Evolutionary conservation across 768 basidiomycete species (phyloP).

Genomic region (Peribolospora baueri): DNA sequence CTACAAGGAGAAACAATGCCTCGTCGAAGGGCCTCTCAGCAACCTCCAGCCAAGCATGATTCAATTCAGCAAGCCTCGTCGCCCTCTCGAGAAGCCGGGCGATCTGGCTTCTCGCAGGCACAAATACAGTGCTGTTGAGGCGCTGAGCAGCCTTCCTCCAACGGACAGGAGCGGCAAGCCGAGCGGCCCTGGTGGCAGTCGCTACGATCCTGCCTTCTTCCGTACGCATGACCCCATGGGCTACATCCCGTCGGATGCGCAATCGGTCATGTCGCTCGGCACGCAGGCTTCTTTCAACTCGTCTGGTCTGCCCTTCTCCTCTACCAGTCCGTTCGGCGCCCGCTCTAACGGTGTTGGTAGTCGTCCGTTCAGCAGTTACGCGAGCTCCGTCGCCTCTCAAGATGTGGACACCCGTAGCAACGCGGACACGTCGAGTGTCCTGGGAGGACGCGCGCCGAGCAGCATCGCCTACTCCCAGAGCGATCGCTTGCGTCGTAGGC

Average conservation of each 20-base stretch:
- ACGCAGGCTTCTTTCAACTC: constrained; percentile 64
- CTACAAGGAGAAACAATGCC: constrained; percentile 81
- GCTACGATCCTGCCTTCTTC: constrained; percentile 89
- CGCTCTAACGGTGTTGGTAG: constrained; percentile 37
- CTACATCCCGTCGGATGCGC: constrained; percentile 84
- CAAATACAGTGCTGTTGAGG: constrained; percentile 74
- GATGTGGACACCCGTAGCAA: constrained; percentile 29
- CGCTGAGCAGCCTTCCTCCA: constrained; percentile 17
- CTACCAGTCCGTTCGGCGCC: constrained; percentile 9
- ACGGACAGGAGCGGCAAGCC: constrained; percentile 6
- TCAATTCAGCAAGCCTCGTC: constrained; percentile 91
- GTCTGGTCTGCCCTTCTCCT: constrained; percentile 67
- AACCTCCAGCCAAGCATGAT: constrained; percentile 98
- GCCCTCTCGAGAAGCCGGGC: constrained; percentile 73
- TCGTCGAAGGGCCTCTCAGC: constrained; percentile 88
- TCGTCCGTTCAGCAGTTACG: constrained; percentile 49
- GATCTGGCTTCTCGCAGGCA: constrained; percentile 40
- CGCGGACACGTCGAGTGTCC: constrained; percentile 8
- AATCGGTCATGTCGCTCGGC: constrained; percentile 53
- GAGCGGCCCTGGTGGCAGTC: constrained; percentile 25
- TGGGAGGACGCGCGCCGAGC: constrained; percentile 14
- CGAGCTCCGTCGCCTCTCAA: constrained; percentile 77
- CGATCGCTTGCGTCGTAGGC: constrained; percentile 51
- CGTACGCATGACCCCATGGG: constrained; percentile 79
- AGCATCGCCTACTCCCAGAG: constrained; percentile 72